Base-by-base conservation (phyloP, 1,284 basidiomycete genomes). In the Hemileccinum hortonii region DNA sequence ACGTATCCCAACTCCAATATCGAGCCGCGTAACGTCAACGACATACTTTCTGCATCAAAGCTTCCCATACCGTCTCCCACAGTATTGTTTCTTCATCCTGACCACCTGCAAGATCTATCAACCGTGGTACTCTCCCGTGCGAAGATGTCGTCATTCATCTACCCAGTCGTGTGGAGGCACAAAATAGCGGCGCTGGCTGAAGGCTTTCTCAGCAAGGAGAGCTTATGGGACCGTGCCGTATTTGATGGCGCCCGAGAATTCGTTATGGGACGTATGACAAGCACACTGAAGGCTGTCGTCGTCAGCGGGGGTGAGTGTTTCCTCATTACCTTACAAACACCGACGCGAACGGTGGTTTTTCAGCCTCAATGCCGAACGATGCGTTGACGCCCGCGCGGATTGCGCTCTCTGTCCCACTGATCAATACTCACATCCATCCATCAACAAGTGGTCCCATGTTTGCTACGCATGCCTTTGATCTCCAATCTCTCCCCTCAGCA, bases 181-280 rank as follows among this genome's bases (percentile, higher is more conserved):
- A 92, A 92, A 64, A 57, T 83, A 21, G 76, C 83, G 1, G 80
- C 76, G 11, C 66, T 90, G 8, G 64, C 72, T 2, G 84, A 89
- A 58, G 89, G 90, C 10, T 89, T 82, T 59, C 60, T 89, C 37
- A 86, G 81, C 15, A 87, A 83, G 61, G 84, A 89, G 49, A 86
- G 86, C 55, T 69, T 90, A 16, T 92, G 89, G 88, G 89, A 92
- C 63, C 78, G 86, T 40, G 70, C 85, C 15, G 79, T 90, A 24
- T 86, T 90, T 61, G 83, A 86, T 55, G 69, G 69, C 21, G 87
- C 88, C 6, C 78, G 90, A 39, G 76, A 75, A 26, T 69, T 72
- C 54, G 77, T 83, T 7, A 69, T 89, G 53, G 85, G 83, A 40
- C 78, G 79, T 29, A 75, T 77, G 54, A 80, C 81, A 4, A 73